phyloP scores from a whole-genome alignment of 768 basidiomycete species.

The Phylloporus sp. region DNA sequence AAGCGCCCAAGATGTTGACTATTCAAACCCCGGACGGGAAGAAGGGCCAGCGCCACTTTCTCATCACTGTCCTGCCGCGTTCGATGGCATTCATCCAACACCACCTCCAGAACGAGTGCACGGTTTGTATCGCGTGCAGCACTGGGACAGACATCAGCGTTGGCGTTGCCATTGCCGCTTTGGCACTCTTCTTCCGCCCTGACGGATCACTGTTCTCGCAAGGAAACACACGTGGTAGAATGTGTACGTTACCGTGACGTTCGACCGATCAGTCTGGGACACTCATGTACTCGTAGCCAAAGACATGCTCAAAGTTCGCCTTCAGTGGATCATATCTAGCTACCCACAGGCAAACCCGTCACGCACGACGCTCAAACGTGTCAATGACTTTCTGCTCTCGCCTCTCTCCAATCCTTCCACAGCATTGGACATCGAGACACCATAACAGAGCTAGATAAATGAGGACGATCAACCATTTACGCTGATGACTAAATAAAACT shows the following conservation, averaged over 20 bases:
- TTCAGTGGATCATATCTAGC: slow-evolving; percentile 85
- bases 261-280: neutral
- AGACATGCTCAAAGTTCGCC: slow-evolving; percentile 58
- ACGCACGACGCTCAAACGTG: slow-evolving; percentile 71
- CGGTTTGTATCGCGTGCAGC: slow-evolving; percentile 51
- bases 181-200: slow-evolving; percentile 58
- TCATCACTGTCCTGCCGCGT: slow-evolving; percentile 46
- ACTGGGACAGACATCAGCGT: slow-evolving; percentile 60
- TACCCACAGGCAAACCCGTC: slow-evolving; percentile 79
- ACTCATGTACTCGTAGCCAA: slow-evolving; percentile 42
- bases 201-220: slow-evolving; percentile 35
- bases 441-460: neutral
- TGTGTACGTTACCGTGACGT: slow-evolving; percentile 21
- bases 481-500: neutral
- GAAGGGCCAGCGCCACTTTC: slow-evolving; percentile 48
- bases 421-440: neutral
- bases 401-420: slow-evolving; percentile 4
- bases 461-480: neutral
- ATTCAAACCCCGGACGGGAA: slow-evolving; percentile 43
- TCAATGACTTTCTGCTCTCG: slow-evolving; percentile 71
- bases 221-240: neutral
- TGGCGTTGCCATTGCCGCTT: slow-evolving; percentile 56
- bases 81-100: slow-evolving; percentile 43
- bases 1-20: slow-evolving; percentile 8
- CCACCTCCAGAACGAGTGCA: slow-evolving; percentile 34